These are phyloP conservation scores for Trametes cubensis DNA, from an alignment of 768 basidiomycete genomes.

Conservation along the genomic window DNA sequence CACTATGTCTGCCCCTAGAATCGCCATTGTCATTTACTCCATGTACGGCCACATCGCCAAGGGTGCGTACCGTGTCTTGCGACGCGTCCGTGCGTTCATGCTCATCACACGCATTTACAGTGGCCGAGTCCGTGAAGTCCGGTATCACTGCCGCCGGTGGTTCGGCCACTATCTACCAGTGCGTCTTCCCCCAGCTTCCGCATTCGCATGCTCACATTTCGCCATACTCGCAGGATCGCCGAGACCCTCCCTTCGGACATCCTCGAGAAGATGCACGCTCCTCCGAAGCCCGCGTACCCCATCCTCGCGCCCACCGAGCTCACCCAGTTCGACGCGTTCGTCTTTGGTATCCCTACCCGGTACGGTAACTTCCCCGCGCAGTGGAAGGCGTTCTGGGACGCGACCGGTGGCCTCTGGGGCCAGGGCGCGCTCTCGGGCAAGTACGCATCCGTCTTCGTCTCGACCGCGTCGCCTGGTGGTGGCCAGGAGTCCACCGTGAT, in stretches of 20 bases:
- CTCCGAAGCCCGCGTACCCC: constrained; percentile 73
- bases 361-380: constrained; percentile 84
- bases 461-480: constrained; percentile 70
- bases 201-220: not conserved
- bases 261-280: constrained; percentile 69
- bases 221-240: constrained; percentile 50
- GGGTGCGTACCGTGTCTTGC: constrained; percentile 43
- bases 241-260: constrained; percentile 79
- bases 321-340: constrained; percentile 68
- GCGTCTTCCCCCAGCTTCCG: constrained; percentile 6
- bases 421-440: constrained; percentile 69
- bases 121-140: constrained; percentile 55
- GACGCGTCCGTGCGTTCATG: not conserved
- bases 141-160: constrained; percentile 49
- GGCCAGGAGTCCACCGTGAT: constrained; percentile 59
- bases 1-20: constrained; percentile 43
- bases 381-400: constrained; percentile 83
- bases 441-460: constrained; percentile 75
- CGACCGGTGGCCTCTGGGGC: constrained; percentile 70
- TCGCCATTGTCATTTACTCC: constrained; percentile 76
- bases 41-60: constrained; percentile 76
- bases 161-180: constrained; percentile 52
- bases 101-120: constrained; percentile 40
- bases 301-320: constrained; percentile 61
- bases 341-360: constrained; percentile 80